A percentile compares a stretch with the other conserved stretches of the same genome.
Evolutionary conservation across 768 basidiomycete genomes (phyloP).

Genomic region (Serendipita sp.): DNA sequence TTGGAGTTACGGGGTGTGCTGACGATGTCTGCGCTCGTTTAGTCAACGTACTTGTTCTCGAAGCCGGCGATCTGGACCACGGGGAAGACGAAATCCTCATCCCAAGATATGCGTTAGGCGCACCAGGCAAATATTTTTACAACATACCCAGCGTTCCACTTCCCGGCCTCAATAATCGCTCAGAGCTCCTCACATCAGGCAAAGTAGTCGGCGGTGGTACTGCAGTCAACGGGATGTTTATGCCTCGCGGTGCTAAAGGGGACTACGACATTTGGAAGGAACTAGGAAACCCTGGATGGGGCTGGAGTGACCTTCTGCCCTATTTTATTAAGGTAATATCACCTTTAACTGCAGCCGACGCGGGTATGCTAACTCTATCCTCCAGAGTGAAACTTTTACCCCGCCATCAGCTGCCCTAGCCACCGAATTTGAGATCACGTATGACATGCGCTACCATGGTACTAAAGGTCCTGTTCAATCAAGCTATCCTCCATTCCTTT

Average conservation of each 20-base stretch:
- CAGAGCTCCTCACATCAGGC: background rate
- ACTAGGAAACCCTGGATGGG: background rate
- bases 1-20: too few relatives aligned
- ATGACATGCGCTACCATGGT: background rate
- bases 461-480: background rate
- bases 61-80: background rate
- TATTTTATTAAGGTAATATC: background rate
- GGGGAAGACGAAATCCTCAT: background rate
- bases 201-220: background rate
- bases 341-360: background rate
- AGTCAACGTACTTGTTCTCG: conserved; percentile 5
- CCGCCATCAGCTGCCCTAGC: background rate
- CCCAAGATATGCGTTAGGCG: background rate
- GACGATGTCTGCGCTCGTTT: background rate
- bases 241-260: background rate
- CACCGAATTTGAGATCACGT: background rate
- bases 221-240: conserved; percentile 2
- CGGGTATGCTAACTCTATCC: background rate
- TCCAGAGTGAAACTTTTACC: background rate
- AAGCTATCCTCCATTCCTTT: conserved; percentile 5
- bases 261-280: conserved; percentile 7
- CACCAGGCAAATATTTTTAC: background rate
- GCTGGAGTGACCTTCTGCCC: background rate
- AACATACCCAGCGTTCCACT: background rate
- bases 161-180: background rate